Conservation (phyloP, 1,139 yeast genomes). For the Waltiozyma sp. region DNA sequence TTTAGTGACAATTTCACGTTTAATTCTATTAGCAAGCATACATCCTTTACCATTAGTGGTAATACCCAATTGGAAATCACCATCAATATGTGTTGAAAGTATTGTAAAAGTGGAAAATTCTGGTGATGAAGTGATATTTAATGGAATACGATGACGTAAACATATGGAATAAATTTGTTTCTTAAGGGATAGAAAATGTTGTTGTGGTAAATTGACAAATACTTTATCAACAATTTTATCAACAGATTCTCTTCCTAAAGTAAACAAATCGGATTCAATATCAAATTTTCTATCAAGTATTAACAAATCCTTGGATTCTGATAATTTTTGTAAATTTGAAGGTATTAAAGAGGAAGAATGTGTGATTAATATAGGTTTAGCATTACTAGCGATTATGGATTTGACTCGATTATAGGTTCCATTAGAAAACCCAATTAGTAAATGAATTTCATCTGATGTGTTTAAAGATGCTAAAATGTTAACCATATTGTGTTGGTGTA, state of each 20-base stretch:
- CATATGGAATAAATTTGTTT: conserved; percentile 38
- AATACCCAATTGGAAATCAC: conserved; percentile 73
- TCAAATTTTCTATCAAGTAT: conserved; percentile 29
- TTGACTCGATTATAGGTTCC: conserved; percentile 40
- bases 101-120: conserved; percentile 67
- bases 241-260: conserved; percentile 54
- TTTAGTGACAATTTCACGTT: conserved; percentile 55
- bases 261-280: conserved; percentile 31
- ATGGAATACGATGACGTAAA: conserved; percentile 56
- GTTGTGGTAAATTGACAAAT: conserved; percentile 42
- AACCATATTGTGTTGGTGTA: conserved; percentile 16
- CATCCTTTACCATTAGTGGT: conserved; percentile 90
- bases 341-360: too few relatives aligned
- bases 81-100: conserved; percentile 59
- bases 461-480: conserved; percentile 39
- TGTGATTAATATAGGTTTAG: conserved; percentile 40
- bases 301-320: conserved; percentile 20
- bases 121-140: conserved; percentile 68
- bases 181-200: conserved; percentile 23
- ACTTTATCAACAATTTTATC: conserved; percentile 62
- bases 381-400: conserved; percentile 44
- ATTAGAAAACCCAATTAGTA: conserved; percentile 52
- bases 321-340: conserved; percentile 18
- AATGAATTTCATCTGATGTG: conserved; percentile 42
- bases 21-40: conserved; percentile 69